Base-by-base conservation (phyloP, 2,329 filamentous ascomycete genomes). In the Ophiocordyceps camponoti-rufipedis region DNA sequence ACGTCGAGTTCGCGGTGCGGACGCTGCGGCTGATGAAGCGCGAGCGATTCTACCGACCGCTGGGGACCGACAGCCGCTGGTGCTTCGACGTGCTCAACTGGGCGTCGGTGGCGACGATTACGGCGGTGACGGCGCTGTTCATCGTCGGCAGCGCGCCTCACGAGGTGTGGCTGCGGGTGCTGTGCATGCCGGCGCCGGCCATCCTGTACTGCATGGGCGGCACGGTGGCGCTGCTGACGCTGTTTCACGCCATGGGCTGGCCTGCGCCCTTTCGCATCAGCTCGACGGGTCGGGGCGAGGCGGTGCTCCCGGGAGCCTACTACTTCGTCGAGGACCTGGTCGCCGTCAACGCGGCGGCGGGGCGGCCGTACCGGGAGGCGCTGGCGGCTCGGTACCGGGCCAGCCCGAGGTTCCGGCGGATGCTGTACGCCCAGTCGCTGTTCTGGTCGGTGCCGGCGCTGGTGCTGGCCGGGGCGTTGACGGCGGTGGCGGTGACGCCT, bases 271-370 rank as follows among this genome's bases (percentile, higher is more conserved):
- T 76, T 53, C 71, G 75, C 42, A 75, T 82, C 49, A 80, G 75
- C 45, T 81, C 78, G 2, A 74, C 75, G 0, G 68, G 68, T 1
- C 78, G 76, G 54, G 77, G 77, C 16, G 61, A 60, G 49, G 54
- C 54, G 54, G 72, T 80, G 47, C 68, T 72, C 3, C 79, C 79
- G 0, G 70, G 74, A 2, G 67, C 74, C 2, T 78, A 80, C 52
- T 79, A 78, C 44, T 67, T 82, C 29, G 72, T 82, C 28, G 79
- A 83, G 58, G 79, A 83, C 52, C 69, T 81, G 23, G 70, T 80
- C 13, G 77, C 75, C 5, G 79, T 83, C 39, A 80, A 82, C 54
- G 78, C 75, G 18, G 71, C 68, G 4, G 78, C 74, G 10, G 63
- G 63, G n/a, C 57, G 61, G 33, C 62, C 63, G 0, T 68, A 60